Base-by-base conservation (phyloP, 2,329 filamentous ascomycete species). In the Fusarium brachygibbosum region DNA sequence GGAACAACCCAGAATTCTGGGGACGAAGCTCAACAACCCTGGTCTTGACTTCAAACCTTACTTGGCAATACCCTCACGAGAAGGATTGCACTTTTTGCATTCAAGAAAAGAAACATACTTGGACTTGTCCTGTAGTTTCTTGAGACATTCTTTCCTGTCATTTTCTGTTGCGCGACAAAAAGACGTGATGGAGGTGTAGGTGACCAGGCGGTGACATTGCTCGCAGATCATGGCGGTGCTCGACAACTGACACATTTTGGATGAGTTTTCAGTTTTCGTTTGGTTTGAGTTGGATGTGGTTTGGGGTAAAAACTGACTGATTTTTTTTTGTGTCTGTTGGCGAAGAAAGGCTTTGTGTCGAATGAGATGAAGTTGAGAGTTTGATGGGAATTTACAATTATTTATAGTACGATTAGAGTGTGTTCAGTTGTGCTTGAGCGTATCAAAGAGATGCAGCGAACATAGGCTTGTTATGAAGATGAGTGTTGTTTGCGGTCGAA, bases 221-320 rank as follows among this genome's bases (percentile, higher is more conserved):
- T 51, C 34, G 40, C 63, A 66, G 17, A 67, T 50, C 21, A 34
- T 34, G 10, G 56, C 50, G 35, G 25, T 53, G 31, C 32, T 63
- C 16, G 23, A 45, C 8, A 62, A 21, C 23, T 46, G 44, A 28
- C 63, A 66, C 63, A 67, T 66, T 28, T 51, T 67, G 34, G 9
- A 28, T 9, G 38, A 14, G 21, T 31, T 59, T 35, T 9, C 29
- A n/a, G n/a, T n/a, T n/a, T n/a, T n/a, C n/a, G n/a, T n/a, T n/a
- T 29, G 8, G 17, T 49, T 46, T 37, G n/a, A 6, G 23, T 25
- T 31, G 13, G 16, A 6, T n/a, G 2, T 38, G 29, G 17, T 21
- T 57, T 31, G 16, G 25, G 17, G 9, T 16, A 23, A 16, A 14
- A 19, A 37, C 28, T 37, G 21, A 44, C 11, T 29, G 21, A 12